phyloP scores from a whole-genome alignment of 768 basidiomycete species.

The Collybia mongolica region DNA sequence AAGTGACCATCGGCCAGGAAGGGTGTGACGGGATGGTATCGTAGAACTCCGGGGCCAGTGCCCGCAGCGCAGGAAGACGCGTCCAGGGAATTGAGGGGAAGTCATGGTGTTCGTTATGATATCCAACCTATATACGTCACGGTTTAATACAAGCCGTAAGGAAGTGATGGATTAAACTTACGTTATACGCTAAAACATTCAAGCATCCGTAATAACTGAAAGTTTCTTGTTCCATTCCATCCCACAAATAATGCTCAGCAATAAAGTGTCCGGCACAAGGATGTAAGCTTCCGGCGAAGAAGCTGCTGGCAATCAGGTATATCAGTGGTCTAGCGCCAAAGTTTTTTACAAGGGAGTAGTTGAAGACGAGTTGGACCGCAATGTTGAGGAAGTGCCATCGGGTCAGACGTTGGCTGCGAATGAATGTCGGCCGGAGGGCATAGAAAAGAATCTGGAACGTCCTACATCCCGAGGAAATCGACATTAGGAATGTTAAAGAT shows the following conservation, averaged over 20 bases:
- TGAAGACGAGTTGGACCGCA: slow-evolving; percentile 63
- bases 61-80: slow-evolving; percentile 76
- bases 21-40: slow-evolving; percentile 83
- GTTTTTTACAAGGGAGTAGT: slow-evolving; percentile 58
- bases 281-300: slow-evolving; percentile 96
- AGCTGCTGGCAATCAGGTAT: slow-evolving; percentile 86
- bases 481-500: background rate
- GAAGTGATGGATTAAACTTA: slow-evolving; percentile 32
- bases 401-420: slow-evolving; percentile 79
- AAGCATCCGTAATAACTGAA: slow-evolving; percentile 95
- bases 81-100: slow-evolving; percentile 98
- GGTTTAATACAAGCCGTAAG: slow-evolving; percentile 5
- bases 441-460: slow-evolving; percentile 99
- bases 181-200: slow-evolving; percentile 92
- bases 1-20: slow-evolving; percentile 92
- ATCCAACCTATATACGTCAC: slow-evolving; percentile 68
- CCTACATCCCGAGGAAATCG: slow-evolving; percentile 34
- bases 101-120: slow-evolving; percentile 99
- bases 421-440: slow-evolving; percentile 91
- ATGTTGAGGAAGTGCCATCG: slow-evolving; percentile 87
- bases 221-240: slow-evolving; percentile 90
- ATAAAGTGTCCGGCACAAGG: slow-evolving; percentile 98
- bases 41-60: slow-evolving; percentile 90
- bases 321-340: slow-evolving; percentile 52
- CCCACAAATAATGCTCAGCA: slow-evolving; percentile 95